phyloP scores from a whole-genome alignment of 2,329 filamentous ascomycete species.

The Pleoardoris graminearum region DNA sequence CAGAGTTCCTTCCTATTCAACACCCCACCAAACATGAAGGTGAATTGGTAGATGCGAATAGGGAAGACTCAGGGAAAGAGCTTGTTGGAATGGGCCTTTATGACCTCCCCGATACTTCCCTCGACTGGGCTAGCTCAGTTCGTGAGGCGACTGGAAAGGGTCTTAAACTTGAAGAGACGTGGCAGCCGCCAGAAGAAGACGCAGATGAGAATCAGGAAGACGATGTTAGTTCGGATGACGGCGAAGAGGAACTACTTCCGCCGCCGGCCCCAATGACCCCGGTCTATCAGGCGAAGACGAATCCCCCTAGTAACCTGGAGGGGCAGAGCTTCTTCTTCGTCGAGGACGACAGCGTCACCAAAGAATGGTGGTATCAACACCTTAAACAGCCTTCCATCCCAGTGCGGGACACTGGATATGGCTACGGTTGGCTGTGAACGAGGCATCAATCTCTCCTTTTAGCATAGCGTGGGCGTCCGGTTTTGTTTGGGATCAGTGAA shows the following conservation, averaged over 20 bases:
- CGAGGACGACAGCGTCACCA: slow-evolving; percentile 42
- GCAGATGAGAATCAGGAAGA: slow-evolving; percentile 45
- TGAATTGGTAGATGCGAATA: slow-evolving; percentile 54
- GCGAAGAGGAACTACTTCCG: slow-evolving; percentile 41
- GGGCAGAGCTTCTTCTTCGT: slow-evolving; percentile 49
- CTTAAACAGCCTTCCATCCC: slow-evolving; percentile 40
- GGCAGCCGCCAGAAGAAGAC: slow-evolving; percentile 62
- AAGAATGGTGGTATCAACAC: slow-evolving; percentile 49
- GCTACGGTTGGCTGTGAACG: slow-evolving; percentile 44
- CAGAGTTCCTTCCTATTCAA: slow-evolving; percentile 58
- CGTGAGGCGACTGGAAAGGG: slow-evolving; percentile 66
- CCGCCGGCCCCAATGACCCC: slow-evolving; percentile 29
- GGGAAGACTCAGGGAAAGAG: slow-evolving; percentile 67
- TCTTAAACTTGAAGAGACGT: slow-evolving; percentile 79
- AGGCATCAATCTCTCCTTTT: slow-evolving; percentile 13
- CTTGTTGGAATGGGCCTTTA: slow-evolving; percentile 84
- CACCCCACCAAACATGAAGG: slow-evolving; percentile 38
- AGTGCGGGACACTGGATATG: slow-evolving; percentile 44
- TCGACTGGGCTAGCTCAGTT: slow-evolving; percentile 54
- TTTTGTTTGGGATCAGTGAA: slow-evolving; percentile 16
- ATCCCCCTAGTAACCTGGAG: slow-evolving; percentile 39
- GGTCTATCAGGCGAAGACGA: slow-evolving; percentile 29
- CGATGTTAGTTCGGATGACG: slow-evolving; percentile 50
- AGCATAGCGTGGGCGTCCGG: slow-evolving; percentile 39
- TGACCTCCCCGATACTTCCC: slow-evolving; percentile 67